Evolutionary conservation across 441 rosid species (phyloP), one percentile per base, ranked within the genome.

Genomic region (Viola pubescens): DNA sequence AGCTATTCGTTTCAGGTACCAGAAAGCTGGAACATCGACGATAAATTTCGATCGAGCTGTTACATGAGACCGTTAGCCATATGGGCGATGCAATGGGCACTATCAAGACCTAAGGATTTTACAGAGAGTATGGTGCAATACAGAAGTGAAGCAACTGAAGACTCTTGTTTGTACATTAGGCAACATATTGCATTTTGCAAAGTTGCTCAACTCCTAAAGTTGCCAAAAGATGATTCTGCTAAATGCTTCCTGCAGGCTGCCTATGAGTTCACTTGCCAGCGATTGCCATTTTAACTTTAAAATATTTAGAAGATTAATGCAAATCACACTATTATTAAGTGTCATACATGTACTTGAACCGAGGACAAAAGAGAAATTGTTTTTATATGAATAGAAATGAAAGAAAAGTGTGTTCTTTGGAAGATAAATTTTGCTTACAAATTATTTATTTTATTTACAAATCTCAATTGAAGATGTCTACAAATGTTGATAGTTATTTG

Each of bases 1-100:
- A 91, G 98, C 10, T 91, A 79, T 66, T 75, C 95, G 6, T 91
- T 91, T 72, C 98, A 91, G 67, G 79, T 85, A 14, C 94, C 95
- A 14, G 98, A 91, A 82, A 87, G 77, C 5, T 85, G 95, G 98
- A 82, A 87, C 73, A 74, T 69, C 0, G 11, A 79, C 45, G 91
- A 76, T 62, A 70, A 79, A 59, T 91, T 76, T 67, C 63, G 95
- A 56, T 77, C 90, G 4, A 55, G 87, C 14, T 70, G 77, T 47
- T 89, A 89, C 75, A 88, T 91, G 96, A 81, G 98, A 40, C 95
- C 96, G 4, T 72, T 85, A 71, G 96, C 94, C 10, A 86, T 91
- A 71, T 88, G 98, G 98, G 89, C 82, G 52, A 88, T 87, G 94
- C 98, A 88, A 59, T 88, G 94, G 96, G 95, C 95, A 11, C 55